Conservation (phyloP, 164 flowering plant genomes). For the Liriodendron chinense region DNA sequence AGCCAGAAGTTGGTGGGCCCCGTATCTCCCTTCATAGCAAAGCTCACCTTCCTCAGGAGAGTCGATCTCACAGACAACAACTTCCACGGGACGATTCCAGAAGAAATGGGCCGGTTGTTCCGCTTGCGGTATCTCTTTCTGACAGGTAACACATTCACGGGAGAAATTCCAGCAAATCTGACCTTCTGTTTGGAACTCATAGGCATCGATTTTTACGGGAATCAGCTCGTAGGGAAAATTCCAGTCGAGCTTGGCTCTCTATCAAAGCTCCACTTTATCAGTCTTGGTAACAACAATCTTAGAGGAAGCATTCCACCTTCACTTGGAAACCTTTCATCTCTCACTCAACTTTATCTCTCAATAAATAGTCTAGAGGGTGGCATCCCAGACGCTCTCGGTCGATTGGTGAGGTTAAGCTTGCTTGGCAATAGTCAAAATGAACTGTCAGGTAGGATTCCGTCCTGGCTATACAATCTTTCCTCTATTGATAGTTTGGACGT, state of each 20-base stretch:
- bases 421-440: not conserved
- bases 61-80: too few relatives aligned
- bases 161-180: slow-evolving; percentile 31
- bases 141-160: slow-evolving; percentile 27
- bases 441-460: not conserved
- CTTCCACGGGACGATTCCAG: slow-evolving; percentile 17
- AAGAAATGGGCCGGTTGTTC: slow-evolving; percentile 22
- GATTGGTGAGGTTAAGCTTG: not conserved
- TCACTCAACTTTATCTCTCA: not conserved
- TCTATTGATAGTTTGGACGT: not conserved
- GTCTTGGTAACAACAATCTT: slow-evolving; percentile 10
- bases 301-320: slow-evolving; percentile 21
- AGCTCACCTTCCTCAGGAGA: too few relatives aligned
- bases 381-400: not conserved
- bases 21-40: too few relatives aligned
- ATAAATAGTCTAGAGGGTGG: not conserved
- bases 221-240: not conserved
- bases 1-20: too few relatives aligned
- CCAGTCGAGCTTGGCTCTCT: not conserved
- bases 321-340: slow-evolving; percentile 17
- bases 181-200: slow-evolving; percentile 18
- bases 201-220: not conserved
- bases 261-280: not conserved
- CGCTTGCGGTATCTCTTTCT: slow-evolving; percentile 26
- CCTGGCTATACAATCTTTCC: not conserved